Evolutionary conservation across 257 asterid genomes (phyloP).

Genomic region (Phtheirospermum japonicum): DNA sequence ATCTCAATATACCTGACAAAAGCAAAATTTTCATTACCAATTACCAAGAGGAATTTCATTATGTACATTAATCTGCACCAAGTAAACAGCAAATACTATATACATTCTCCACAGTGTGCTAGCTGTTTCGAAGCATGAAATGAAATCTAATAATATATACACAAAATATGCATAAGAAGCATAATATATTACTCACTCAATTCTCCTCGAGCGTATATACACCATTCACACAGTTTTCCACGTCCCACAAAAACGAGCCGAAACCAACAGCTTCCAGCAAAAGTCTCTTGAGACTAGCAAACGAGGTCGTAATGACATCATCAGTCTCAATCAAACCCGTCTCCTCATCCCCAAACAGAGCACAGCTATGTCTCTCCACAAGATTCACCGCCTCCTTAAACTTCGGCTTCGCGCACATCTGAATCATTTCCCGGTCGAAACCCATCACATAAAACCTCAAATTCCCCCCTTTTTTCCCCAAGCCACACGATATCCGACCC

Average conservation of each 20-base stretch:
- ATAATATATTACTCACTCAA: conserved; percentile 25
- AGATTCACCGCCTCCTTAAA: conserved; percentile 64
- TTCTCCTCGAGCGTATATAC: conserved; percentile 60
- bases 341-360: conserved; percentile 61
- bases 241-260: conserved; percentile 76
- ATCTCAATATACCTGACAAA: neutral
- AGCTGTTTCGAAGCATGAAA: neutral
- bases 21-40: neutral
- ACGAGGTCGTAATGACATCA: conserved; percentile 58
- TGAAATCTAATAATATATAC: neutral
- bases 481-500: conserved; percentile 32
- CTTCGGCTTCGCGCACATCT: conserved; percentile 66
- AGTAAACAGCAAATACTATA: neutral
- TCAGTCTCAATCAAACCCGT: conserved; percentile 37
- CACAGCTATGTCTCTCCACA: conserved; percentile 63
- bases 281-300: conserved; percentile 75
- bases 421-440: conserved; percentile 51
- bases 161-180: neutral
- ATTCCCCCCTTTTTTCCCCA: conserved; percentile 29
- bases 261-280: conserved; percentile 86
- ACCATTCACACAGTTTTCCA: conserved; percentile 49
- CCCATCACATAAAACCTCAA: conserved; percentile 59
- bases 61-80: neutral
- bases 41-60: neutral
- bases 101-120: neutral